Evolutionary conservation across 768 basidiomycete species (phyloP), one percentile per base, ranked within the genome.

Genomic region (Amylocystis lapponica): DNA sequence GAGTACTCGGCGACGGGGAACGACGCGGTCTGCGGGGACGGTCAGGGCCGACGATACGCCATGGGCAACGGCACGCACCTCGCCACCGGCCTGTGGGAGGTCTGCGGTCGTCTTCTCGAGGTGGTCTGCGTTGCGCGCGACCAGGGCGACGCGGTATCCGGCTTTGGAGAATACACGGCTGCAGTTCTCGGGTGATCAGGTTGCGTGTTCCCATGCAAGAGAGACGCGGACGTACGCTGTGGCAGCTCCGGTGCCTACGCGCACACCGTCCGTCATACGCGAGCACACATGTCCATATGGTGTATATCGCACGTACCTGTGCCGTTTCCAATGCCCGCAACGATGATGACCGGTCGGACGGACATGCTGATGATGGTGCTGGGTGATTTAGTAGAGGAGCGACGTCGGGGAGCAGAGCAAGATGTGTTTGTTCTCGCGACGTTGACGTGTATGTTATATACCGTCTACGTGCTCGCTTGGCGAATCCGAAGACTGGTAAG

Each of bases 311-410:
- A 22, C 22, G 5, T 4, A 65, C 70, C 70, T 23, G 61, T 45
- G 14, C 66, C 64, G 33, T 63, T 66, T 2, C 71, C 71, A 13
- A 71, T 45, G 21, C 71, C 71, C 5, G 66, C 67, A 26, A 72
- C 62, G 38, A 71, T 60, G 37, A 68, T 53, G 47, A 72, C 56
- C 12, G 68, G 66, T 19, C 59, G 55, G 32, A 32, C 20, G 22
- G 60, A 50, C 63, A 65, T 63, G 27, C 9, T 51, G 27, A 19
- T 22, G 31, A 17, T 26, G 10, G 8, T 8, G 10, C 19, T 4
- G 19, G 19, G 31, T 33, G 31, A 13, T 33, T 30, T 30, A 30
- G n/a, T 30, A 9, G 9, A n/a, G 9, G 27, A 30, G 31, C 14
- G 14, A 17, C 14, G 27, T 9, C 9, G 9, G 9, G 27, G 27